These are phyloP conservation scores for Rubia occidens DNA, from an alignment of 305 asterid genomes.

Conservation along the genomic window DNA sequence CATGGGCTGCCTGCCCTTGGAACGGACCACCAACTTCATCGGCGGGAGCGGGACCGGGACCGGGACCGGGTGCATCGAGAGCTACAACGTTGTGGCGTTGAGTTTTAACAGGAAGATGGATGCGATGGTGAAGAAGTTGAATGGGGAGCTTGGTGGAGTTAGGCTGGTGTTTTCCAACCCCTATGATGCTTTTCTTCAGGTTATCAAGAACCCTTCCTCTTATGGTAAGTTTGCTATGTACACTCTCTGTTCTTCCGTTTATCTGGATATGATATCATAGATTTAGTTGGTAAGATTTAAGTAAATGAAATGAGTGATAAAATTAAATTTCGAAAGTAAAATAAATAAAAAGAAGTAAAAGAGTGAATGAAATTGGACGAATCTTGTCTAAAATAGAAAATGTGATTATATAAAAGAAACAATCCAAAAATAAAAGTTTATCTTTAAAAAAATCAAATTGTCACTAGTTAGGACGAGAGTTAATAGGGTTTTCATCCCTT, in stretches of 20 bases:
- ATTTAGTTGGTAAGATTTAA: too few species aligned
- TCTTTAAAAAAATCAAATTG: too few species aligned
- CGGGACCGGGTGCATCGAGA: constrained; percentile 63
- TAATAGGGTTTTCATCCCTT: too few species aligned
- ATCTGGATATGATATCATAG: too few species aligned
- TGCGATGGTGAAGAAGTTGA: constrained; percentile 37
- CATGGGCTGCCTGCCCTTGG: constrained; percentile 82
- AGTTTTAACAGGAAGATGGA: constrained; percentile 44
- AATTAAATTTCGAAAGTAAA: too few species aligned
- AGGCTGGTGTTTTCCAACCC: constrained; percentile 52
- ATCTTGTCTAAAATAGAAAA: too few species aligned
- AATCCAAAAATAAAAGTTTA: too few species aligned
- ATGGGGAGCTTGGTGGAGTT: constrained; percentile 42
- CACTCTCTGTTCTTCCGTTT: background rate
- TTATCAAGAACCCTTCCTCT: constrained; percentile 41
- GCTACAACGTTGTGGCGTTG: constrained; percentile 52
- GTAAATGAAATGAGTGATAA: too few species aligned
- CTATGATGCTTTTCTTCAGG: constrained; percentile 35
- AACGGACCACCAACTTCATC: constrained; percentile 56
- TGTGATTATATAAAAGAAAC: too few species aligned
- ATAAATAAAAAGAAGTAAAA: too few species aligned
- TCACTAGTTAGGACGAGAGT: too few species aligned
- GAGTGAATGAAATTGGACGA: too few species aligned
- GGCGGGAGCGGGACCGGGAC: constrained; percentile 52
- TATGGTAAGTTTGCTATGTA: constrained; percentile 37